These are phyloP conservation scores for Metschnikowia matae DNA, from an alignment of 805 yeast genomes.

Conservation along the genomic window DNA sequence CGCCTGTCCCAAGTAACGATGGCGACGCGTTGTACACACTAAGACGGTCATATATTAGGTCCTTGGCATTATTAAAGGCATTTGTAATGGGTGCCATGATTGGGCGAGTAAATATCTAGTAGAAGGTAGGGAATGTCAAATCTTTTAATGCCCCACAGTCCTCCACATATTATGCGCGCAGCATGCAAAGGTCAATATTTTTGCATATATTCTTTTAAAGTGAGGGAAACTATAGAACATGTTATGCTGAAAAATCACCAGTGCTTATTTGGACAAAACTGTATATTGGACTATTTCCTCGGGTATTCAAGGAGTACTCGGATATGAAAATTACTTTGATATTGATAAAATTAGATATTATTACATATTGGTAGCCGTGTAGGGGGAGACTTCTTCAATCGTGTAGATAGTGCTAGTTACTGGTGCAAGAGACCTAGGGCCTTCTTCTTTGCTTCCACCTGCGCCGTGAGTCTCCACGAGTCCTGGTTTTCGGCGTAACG, in stretches of 20 bases:
- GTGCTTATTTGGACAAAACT: not conserved
- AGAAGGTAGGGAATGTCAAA: not conserved
- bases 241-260: not conserved
- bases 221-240: not conserved
- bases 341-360: no score
- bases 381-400: no score
- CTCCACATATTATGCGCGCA: conserved; percentile 1
- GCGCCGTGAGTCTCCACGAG: conserved; percentile 70
- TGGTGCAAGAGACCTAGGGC: conserved; percentile 21
- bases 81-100: conserved; percentile 4
- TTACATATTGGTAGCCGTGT: no score
- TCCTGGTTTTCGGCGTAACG: conserved; percentile 56
- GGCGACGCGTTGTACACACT: conserved; percentile 27
- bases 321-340: no score
- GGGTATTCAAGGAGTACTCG: no score
- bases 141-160: conserved; percentile 4
- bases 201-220: not conserved
- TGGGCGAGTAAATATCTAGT: not conserved
- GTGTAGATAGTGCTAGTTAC: not conserved
- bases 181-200: not conserved
- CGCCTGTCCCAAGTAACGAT: conserved; percentile 24
- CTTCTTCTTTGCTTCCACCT: conserved; percentile 25
- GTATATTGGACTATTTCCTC: no score
- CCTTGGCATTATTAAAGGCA: conserved; percentile 1
- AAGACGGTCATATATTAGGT: conserved; percentile 21